A percentile compares a stretch with the other conserved stretches of the same genome.
Evolutionary conservation across 495 filamentous ascomycete genomes (phyloP).

Genomic region (Neurospora sp.): DNA sequence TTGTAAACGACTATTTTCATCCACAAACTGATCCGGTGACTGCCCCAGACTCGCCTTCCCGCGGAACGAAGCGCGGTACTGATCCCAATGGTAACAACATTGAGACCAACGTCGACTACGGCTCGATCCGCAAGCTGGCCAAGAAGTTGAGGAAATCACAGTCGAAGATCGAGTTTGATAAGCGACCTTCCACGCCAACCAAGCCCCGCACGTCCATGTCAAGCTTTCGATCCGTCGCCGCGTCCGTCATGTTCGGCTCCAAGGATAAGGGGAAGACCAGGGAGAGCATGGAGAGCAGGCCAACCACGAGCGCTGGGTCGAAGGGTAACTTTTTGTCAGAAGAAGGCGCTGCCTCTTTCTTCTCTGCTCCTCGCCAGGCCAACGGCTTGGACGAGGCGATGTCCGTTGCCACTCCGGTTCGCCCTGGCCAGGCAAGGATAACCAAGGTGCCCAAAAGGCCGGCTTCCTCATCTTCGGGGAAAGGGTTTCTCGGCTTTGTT

Average conservation of each 20-base stretch:
- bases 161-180: background rate
- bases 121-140: conserved; percentile 22
- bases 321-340: background rate
- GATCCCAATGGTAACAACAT: conserved; percentile 5
- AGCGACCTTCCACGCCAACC: background rate
- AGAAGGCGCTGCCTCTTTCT: background rate
- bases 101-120: conserved; percentile 5
- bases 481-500: background rate
- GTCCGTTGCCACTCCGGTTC: background rate
- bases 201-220: conserved; percentile 8
- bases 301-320: background rate
- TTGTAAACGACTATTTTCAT: background rate
- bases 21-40: background rate
- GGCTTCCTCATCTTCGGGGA: background rate
- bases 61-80: conserved; percentile 20
- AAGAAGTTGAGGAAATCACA: conserved; percentile 26
- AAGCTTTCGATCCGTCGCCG: background rate
- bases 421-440: background rate
- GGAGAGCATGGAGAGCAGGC: background rate
- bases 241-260: background rate
- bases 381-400: background rate
- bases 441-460: background rate
- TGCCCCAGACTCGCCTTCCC: background rate
- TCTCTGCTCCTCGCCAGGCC: background rate
- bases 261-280: background rate